Base-by-base conservation (phyloP, 108 stramenopile species). In the Nitzschia inconspicua region DNA sequence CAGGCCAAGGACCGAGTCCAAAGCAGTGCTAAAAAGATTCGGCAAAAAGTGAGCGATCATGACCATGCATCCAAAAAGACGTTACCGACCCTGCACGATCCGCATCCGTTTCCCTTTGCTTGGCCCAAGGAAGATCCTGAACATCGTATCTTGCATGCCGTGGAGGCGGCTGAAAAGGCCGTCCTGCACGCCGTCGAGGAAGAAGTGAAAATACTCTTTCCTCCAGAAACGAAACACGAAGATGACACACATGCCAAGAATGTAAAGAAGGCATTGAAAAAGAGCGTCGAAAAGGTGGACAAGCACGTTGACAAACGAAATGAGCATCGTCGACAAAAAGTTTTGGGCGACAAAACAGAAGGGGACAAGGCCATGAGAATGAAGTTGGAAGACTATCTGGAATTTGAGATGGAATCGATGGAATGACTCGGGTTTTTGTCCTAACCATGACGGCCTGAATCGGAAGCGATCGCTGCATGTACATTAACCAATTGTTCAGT, bases 131-230 rank as follows among this genome's bases (percentile, higher is more conserved):
- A 60, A 13, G 30, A 50, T 34, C 31, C 44, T 19, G 60, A 48
- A 11, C 48, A 60, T 48, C 10, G 20, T 7, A 29, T 60, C 10
- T 48, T 60, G 19, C 60, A 60, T 50, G 47, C 46, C 47, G 34
- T 60, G n/a, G 60, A 60, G 35, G 13, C 24, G 10, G 60, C 60
- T 9, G 60, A 60, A 20, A 60, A 47, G 11, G 44, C 60, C 9
- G 60, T 60, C 7, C 18, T 60, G 29, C 60, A 60, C 23, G 60
- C 60, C 6, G 60, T 60, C 9, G 11, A 60, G 7, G 46, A 60
- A 19, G 60, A 60, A 50, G 60, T 60, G 23, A 35, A 48, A 0
- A 29, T 10, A 0, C 29, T 60, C 16, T 60, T 60, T 48, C 60
- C 47, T 48, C 46, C 14, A 28, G 0, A 9, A 8, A 2, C 10